Conservation (phyloP, 1,284 basidiomycete species). For the Tilletia setariae region DNA sequence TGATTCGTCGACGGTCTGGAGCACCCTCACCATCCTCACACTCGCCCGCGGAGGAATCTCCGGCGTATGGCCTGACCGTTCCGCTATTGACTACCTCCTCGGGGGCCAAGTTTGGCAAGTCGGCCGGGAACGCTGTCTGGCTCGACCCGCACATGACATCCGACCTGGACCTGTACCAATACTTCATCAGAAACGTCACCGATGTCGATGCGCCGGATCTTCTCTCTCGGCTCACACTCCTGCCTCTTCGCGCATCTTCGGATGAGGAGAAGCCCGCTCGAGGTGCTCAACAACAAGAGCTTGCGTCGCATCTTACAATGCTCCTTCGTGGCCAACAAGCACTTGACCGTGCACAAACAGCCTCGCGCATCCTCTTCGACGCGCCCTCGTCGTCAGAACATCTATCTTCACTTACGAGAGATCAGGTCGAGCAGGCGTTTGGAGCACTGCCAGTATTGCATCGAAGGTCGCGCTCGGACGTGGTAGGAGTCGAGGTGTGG, state of each 20-base stretch:
- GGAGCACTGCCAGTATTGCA: background rate
- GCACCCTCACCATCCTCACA: slow-evolving; percentile 14
- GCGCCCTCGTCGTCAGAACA: background rate
- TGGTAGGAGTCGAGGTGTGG: background rate
- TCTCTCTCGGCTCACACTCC: slow-evolving; percentile 77
- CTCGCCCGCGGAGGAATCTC: slow-evolving; percentile 12
- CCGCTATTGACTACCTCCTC: slow-evolving; percentile 84
- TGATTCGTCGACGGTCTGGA: slow-evolving; percentile 65
- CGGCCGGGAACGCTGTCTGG: slow-evolving; percentile 93
- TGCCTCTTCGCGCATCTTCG: slow-evolving; percentile 56
- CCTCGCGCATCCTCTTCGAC: slow-evolving; percentile 7
- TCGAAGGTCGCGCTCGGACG: background rate
- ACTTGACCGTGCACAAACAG: background rate
- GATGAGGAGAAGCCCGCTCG: background rate
- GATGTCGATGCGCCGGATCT: slow-evolving; percentile 81
- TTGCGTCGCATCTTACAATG: background rate
- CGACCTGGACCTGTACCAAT: slow-evolving; percentile 62
- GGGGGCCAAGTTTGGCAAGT: slow-evolving; percentile 97
- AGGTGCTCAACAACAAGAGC: background rate
- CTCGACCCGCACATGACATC: slow-evolving; percentile 30
- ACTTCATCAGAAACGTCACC: slow-evolving; percentile 71
- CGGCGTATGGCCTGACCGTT: slow-evolving; percentile 81
- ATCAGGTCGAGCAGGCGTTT: background rate
- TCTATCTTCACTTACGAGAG: background rate
- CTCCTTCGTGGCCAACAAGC: slow-evolving; percentile 5